phyloP scores from a whole-genome alignment of 2,329 filamentous ascomycete species.

The Ramichloridium luteum region DNA sequence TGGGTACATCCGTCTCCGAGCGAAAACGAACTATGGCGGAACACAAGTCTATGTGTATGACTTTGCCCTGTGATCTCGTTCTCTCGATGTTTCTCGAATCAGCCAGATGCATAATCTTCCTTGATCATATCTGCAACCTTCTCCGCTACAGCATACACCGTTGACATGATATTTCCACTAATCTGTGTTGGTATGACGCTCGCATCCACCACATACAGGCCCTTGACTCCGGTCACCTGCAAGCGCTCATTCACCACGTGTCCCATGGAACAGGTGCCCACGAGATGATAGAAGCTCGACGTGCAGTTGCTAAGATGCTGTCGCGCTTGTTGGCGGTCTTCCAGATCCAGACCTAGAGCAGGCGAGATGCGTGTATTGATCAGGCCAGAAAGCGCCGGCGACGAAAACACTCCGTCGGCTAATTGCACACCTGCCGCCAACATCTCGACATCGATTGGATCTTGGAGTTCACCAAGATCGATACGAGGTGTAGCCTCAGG shows the following conservation, averaged over 20 bases:
- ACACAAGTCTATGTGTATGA: too few species aligned
- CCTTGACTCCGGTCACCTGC: slow-evolving; percentile 21
- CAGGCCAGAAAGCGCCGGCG: slow-evolving; percentile 30
- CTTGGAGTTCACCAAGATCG: slow-evolving; percentile 23
- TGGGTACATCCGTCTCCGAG: too few species aligned
- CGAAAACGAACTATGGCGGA: too few species aligned
- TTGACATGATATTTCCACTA: slow-evolving; percentile 21
- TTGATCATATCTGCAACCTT: slow-evolving; percentile 26
- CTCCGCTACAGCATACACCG: slow-evolving; percentile 27
- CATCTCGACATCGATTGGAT: slow-evolving; percentile 22
- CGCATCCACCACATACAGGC: slow-evolving; percentile 24
- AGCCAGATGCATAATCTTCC: slow-evolving; percentile 15
- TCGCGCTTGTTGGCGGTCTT: slow-evolving; percentile 17
- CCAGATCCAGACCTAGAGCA: slow-evolving; percentile 16
- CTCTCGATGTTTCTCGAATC: too few species aligned
- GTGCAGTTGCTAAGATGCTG: slow-evolving; percentile 20
- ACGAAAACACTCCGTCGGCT: slow-evolving; percentile 33
- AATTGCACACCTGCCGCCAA: slow-evolving; percentile 26
- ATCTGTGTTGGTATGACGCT: slow-evolving; percentile 26
- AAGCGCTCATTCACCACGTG: slow-evolving; percentile 22
- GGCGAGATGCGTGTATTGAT: slow-evolving; percentile 28
- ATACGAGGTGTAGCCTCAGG: slow-evolving; percentile 14
- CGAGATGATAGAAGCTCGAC: slow-evolving; percentile 29
- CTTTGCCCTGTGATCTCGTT: too few species aligned
- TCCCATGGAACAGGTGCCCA: slow-evolving; percentile 28